phyloP scores from a whole-genome alignment of 2,329 filamentous ascomycete species.

The Fusarium veterinarium region DNA sequence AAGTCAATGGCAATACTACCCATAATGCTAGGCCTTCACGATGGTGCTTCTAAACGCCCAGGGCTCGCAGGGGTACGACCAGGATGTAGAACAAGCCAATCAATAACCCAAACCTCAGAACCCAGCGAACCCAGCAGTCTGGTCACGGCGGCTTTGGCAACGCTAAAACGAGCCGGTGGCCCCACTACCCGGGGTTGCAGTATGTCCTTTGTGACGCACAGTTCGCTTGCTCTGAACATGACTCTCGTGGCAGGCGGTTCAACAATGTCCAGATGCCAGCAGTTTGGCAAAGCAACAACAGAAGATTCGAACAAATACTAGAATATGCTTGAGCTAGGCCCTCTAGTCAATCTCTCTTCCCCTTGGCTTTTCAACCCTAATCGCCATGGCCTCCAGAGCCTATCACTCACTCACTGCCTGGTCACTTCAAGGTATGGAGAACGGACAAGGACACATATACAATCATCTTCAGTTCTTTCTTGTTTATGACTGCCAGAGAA shows the following conservation, averaged over 20 bases:
- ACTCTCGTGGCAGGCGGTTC: not conserved
- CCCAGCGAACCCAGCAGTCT: constrained; percentile 50
- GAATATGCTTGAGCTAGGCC: not conserved
- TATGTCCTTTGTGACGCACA: constrained; percentile 27
- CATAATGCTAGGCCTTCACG: constrained; percentile 11
- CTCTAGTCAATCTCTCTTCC: not conserved
- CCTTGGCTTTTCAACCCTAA: not conserved
- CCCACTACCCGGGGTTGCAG: constrained; percentile 41
- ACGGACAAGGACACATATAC: not conserved
- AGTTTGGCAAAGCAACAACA: not conserved
- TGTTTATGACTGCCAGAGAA: not conserved
- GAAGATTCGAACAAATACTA: not conserved
- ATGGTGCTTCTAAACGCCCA: constrained; percentile 37
- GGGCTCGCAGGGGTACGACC: constrained; percentile 21
- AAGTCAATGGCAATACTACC: constrained; percentile 9
- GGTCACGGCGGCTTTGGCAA: constrained; percentile 49
- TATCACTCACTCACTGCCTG: not conserved
- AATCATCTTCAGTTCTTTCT: not conserved
- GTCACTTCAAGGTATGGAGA: not conserved
- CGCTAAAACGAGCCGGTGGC: constrained; percentile 45
- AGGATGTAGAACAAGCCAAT: constrained; percentile 38
- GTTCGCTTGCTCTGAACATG: constrained; percentile 1
- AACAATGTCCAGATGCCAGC: not conserved
- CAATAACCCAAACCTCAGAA: constrained; percentile 30
- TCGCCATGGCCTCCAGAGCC: not conserved